These are phyloP conservation scores for Dendrobium catenatum DNA, from an alignment of 106 monocot genomes.

Conservation along the genomic window DNA sequence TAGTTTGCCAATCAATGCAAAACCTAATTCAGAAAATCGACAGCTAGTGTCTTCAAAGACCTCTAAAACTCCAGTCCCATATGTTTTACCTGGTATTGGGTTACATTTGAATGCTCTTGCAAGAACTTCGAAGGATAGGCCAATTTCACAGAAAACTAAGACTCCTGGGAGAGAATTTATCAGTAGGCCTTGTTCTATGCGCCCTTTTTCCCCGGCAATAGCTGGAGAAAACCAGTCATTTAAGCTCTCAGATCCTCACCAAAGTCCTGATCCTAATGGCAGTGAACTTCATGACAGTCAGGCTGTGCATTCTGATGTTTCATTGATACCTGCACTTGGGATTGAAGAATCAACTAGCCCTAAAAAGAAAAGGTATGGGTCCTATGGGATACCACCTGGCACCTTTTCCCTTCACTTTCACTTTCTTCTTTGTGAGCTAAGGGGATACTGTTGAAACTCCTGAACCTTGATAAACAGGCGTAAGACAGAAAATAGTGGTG, in stretches of 20 bases:
- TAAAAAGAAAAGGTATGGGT: constrained; percentile 62
- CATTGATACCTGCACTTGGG: constrained; percentile 14
- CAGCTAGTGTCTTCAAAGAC: constrained; percentile 20
- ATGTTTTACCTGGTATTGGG: constrained; percentile 68
- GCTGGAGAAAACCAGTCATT: constrained; percentile 14
- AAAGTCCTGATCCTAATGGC: constrained; percentile 9
- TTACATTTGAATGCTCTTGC: constrained; percentile 92
- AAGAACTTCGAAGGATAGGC: constrained; percentile 39
- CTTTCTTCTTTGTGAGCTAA: background rate
- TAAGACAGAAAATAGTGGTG: constrained; percentile 54
- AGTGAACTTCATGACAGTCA: constrained; percentile 30
- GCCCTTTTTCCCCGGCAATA: constrained; percentile 14
- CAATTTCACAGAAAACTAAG: constrained; percentile 24
- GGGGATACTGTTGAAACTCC: background rate
- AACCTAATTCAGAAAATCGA: constrained; percentile 20
- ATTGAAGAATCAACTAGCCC: constrained; percentile 48
- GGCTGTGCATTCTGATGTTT: constrained; percentile 23
- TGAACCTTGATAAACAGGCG: constrained; percentile 32
- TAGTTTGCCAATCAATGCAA: constrained; percentile 22
- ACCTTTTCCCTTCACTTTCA: background rate
- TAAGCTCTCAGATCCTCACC: constrained; percentile 21
- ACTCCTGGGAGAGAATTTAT: constrained; percentile 28
- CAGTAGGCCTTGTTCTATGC: constrained; percentile 21
- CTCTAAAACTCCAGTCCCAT: constrained; percentile 20
- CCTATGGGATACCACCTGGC: background rate